Conservation (phyloP, 2,329 filamentous ascomycete species). For the Karstenula rhodostoma region DNA sequence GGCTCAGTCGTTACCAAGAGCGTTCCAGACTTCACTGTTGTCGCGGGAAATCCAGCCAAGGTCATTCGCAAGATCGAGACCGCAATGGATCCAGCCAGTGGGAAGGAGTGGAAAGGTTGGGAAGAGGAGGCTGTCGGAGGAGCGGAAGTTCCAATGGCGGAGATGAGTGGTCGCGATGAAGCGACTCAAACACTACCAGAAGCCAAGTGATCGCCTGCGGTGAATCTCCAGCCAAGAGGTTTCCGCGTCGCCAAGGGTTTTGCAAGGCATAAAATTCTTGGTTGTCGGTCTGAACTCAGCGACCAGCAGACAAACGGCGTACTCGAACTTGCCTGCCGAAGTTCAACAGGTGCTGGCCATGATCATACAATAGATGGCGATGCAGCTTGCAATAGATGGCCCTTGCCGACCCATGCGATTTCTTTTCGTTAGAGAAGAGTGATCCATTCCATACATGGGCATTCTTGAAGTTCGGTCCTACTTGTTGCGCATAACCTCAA, state of each 20-base stretch:
- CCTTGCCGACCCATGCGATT: neutral
- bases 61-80: conserved; percentile 62
- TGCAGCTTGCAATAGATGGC: neutral
- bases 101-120: conserved; percentile 59
- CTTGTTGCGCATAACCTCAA: neutral
- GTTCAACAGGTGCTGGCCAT: neutral
- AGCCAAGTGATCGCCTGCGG: conserved; percentile 10
- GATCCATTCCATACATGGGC: neutral
- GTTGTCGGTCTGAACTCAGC: neutral
- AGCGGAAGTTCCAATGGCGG: conserved; percentile 81
- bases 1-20: conserved; percentile 85
- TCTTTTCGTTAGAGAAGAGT: neutral
- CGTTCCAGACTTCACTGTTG: conserved; percentile 70
- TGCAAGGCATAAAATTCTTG: neutral
- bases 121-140: conserved; percentile 77
- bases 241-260: conserved; percentile 1
- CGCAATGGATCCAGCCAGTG: conserved; percentile 37
- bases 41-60: conserved; percentile 72
- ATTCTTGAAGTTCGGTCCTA: neutral
- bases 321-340: too few relatives aligned
- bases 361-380: neutral
- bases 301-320: neutral
- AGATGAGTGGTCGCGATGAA: conserved; percentile 67
- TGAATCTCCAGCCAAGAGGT: conserved; percentile 5
- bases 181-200: conserved; percentile 51